Evolutionary conservation across 192 early-diverging fungal species (phyloP), one percentile per base, ranked within the genome.

Genomic region (Gaertneriomyces sp.): DNA sequence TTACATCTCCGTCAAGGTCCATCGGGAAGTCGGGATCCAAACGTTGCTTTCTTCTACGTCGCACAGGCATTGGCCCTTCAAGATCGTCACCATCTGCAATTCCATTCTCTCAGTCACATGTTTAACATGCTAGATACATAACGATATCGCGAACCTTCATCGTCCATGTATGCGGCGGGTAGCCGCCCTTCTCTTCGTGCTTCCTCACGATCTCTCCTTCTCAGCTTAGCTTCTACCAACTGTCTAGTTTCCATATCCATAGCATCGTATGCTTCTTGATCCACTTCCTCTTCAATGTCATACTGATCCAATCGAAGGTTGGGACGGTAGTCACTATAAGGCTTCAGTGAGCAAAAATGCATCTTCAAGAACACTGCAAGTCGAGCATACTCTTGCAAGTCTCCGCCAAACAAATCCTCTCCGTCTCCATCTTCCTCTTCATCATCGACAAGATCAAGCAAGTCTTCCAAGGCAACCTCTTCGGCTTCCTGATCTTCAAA

Each of bases 321-420:
- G 53, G 83, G 76, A 12, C 65, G 75, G 73, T 98, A 98, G 73
- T 98, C 96, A 42, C 90, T 91, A 60, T 12, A 45, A n/a, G 20
- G 44, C 39, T 17, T 33, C 11, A 38, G 38, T 7, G 4, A 43
- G 58, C n/a, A 20, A 44, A 10, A 38, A 47, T 12, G 20, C 54
- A 17, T 1, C 25, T 20, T 43, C 51, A 40, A 45, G 53, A 53
- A 60, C 57, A n/a, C 7, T 16, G 11, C 40, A 39, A 6, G 45
- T 5, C 38, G 59, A 14, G 55, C 74, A 66, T 81, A 93, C 90
- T 79, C 81, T 62, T 93, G 91, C 81, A 96, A 85, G 52, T 84
- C 82, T 17, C 87, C 86, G 10, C 88, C 91, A 80, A 93, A 94
- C 67, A 98, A 79, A 77, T 98, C 93, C 69, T 94, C 93, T 11